phyloP scores from a whole-genome alignment of 2,329 filamentous ascomycete genomes.

The Chrysoporthe austroafricana region DNA sequence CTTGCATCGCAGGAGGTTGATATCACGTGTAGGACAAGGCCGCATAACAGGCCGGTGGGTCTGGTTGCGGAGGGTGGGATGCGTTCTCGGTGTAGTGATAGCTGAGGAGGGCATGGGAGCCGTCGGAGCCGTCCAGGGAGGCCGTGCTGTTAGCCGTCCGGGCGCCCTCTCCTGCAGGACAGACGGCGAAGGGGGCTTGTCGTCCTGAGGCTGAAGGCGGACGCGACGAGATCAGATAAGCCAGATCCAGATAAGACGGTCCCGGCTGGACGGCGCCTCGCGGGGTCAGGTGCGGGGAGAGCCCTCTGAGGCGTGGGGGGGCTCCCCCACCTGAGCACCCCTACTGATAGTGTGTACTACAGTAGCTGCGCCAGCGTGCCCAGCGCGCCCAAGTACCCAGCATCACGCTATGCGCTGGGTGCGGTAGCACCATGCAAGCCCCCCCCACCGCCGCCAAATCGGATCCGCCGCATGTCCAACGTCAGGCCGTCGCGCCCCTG shows the following conservation, averaged over 20 bases:
- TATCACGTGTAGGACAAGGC: conserved; percentile 35
- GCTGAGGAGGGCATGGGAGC: no score
- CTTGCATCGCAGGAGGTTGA: conserved; percentile 35
- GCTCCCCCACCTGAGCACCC: neutral
- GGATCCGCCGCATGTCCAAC: conserved; percentile 9
- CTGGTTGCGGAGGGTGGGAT: neutral
- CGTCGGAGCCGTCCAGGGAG: neutral
- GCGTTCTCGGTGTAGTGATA: neutral
- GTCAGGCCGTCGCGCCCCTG: neutral
- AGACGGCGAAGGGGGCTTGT: neutral
- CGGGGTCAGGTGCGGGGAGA: neutral
- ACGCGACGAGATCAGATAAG: neutral
- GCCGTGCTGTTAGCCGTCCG: neutral
- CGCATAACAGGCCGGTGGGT: conserved; percentile 34
- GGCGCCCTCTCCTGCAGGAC: neutral
- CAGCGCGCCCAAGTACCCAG: no score
- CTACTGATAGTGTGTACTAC: neutral
- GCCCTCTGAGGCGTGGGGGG: neutral
- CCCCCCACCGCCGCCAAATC: neutral
- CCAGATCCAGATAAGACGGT: no score
- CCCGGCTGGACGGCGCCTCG: neutral
- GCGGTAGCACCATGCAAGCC: neutral
- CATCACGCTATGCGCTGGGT: no score
- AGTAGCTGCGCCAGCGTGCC: neutral
- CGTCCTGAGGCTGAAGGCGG: neutral